Evolutionary conservation across 768 basidiomycete species (phyloP).

Genomic region (Agrocybe praecox): DNA sequence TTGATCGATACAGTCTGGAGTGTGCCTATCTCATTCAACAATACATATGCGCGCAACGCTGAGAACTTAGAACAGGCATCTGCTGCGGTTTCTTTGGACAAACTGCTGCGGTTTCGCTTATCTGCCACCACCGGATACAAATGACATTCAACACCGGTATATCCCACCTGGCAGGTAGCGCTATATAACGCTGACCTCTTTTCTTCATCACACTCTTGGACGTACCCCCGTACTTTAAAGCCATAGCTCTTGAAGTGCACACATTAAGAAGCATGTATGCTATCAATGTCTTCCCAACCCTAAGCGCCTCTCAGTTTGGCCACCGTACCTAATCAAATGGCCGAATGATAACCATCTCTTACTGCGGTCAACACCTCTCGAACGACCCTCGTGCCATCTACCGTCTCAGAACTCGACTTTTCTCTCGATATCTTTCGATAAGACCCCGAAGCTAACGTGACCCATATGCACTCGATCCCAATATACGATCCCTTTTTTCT

Average conservation of each 20-base stretch:
- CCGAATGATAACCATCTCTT: too few relatives aligned
- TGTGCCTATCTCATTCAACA: background rate
- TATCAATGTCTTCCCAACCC: too few relatives aligned
- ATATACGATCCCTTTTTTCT: too few relatives aligned
- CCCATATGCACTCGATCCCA: too few relatives aligned
- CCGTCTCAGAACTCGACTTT: too few relatives aligned
- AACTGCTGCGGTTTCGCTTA: conserved; percentile 23
- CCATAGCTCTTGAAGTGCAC: background rate
- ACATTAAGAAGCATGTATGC: too few relatives aligned
- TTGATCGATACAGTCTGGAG: conserved; percentile 5
- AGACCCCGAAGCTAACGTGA: too few relatives aligned
- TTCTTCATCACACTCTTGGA: background rate
- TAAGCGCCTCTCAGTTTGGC: too few relatives aligned
- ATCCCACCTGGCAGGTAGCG: conserved; percentile 13
- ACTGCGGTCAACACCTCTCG: too few relatives aligned
- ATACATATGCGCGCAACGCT: conserved; percentile 5
- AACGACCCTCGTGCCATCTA: too few relatives aligned
- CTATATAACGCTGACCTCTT: conserved; percentile 12
- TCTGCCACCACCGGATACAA: conserved; percentile 11
- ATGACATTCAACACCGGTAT: conserved; percentile 12
- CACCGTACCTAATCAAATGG: too few relatives aligned
- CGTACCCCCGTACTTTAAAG: background rate
- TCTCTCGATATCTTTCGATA: too few relatives aligned
- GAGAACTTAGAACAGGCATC: conserved; percentile 8
- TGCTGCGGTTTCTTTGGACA: conserved; percentile 20